Evolutionary conservation across 2,329 filamentous ascomycete genomes (phyloP).

Genomic region (Aschersonia sp.): DNA sequence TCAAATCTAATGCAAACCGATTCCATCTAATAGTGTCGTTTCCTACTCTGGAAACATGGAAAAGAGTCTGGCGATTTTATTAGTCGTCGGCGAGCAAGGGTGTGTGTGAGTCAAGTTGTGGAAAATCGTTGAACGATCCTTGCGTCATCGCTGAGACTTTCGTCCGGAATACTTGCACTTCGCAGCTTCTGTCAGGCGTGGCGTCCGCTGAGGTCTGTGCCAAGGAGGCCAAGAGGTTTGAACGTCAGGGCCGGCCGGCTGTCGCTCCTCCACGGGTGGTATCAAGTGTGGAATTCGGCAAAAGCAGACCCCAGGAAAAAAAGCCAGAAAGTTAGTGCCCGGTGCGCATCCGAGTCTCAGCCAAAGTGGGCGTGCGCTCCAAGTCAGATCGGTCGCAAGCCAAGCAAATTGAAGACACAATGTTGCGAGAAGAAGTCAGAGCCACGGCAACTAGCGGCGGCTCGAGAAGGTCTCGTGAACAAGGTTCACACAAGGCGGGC

Average conservation of each 20-base stretch:
- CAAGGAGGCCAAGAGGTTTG: neutral
- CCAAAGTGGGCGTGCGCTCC: neutral
- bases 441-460: neutral
- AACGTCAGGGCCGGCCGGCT: slow-evolving; percentile 1
- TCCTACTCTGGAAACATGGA: neutral
- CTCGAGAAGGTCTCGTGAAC: neutral
- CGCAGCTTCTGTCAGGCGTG: too few relatives aligned
- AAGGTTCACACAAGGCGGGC: neutral
- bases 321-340: slow-evolving; percentile 1
- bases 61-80: neutral
- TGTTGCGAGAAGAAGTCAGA: neutral
- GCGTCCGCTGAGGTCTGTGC: neutral
- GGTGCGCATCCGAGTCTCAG: neutral
- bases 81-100: neutral
- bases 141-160: too few relatives aligned
- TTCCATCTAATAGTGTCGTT: neutral
- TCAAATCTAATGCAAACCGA: neutral
- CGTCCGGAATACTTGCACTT: too few relatives aligned
- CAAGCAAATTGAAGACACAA: neutral
- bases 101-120: neutral
- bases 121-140: neutral
- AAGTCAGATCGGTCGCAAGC: neutral
- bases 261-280: slow-evolving; percentile 2
- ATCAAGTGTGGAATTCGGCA: slow-evolving; percentile 1
- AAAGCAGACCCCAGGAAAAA: slow-evolving; percentile 1